phyloP scores from a whole-genome alignment of 495 filamentous ascomycete genomes.

The Entonaema liquescens region DNA sequence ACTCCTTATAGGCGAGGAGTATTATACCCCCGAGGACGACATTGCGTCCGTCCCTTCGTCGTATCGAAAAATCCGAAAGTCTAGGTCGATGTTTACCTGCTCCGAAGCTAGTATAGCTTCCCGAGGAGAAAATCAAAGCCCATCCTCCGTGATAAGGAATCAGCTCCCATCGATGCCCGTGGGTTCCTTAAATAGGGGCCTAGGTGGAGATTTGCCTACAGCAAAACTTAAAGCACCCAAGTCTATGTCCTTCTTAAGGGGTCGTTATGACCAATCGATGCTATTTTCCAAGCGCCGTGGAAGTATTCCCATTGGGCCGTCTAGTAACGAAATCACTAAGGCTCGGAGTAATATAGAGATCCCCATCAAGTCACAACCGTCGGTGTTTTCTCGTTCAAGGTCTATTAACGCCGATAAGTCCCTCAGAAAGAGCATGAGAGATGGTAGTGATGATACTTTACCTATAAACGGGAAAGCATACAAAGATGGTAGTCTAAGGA shows the following conservation, averaged over 20 bases:
- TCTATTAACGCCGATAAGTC: constrained; percentile 58
- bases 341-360: constrained; percentile 7
- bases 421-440: constrained; percentile 47
- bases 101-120: constrained; percentile 47
- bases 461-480: constrained; percentile 28
- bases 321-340: neutral
- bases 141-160: constrained; percentile 47
- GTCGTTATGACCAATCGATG: constrained; percentile 42
- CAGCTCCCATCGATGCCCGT: constrained; percentile 19
- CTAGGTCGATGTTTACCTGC: constrained; percentile 74
- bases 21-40: constrained; percentile 67
- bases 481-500: constrained; percentile 54
- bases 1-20: constrained; percentile 52
- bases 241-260: constrained; percentile 70
- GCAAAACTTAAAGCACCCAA: constrained; percentile 53
- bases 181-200: neutral
- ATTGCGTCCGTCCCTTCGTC: constrained; percentile 74
- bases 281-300: constrained; percentile 33
- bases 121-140: constrained; percentile 11
- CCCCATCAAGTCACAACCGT: constrained; percentile 51
- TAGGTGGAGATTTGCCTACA: constrained; percentile 10
- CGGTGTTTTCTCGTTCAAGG: constrained; percentile 58
- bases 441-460: constrained; percentile 34
- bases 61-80: constrained; percentile 75
- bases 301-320: constrained; percentile 5